Evolutionary conservation across 2,329 filamentous ascomycete genomes (phyloP), one percentile per base, ranked within the genome.

Genomic region (Anisogramma anomala): DNA sequence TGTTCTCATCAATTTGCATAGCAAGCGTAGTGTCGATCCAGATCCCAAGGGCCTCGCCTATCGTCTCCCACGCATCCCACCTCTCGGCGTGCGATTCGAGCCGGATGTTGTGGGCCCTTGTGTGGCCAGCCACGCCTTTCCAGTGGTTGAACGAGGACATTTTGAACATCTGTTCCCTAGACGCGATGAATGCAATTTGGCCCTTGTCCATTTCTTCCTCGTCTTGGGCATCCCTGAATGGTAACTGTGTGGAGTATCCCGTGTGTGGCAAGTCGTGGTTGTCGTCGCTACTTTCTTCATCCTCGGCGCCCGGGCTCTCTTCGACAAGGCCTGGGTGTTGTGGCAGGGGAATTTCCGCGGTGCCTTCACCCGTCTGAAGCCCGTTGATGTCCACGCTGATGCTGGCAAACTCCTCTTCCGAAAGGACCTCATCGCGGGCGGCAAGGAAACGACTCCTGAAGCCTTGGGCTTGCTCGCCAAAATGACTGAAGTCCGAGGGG

Each of bases 21-120:
- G 41, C 44, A 35, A 44, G 41, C 41, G 46, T 41, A 28, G 32
- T 58, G 11, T 54, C 55, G 38, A 60, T 60, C 70, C 71, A 74
- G 19, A 63, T 58, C 40, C 71, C 67, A 3, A 48, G 41, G 18
- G 43, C 44, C n/a, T 36, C 44, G 6, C 36, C 39, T n/a, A 47
- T 41, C 22, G 44, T 43, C 17, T 46, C 41, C 40, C 36, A 41
- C 3, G 36, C 37, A 15, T 48, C 46, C 43, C 43, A 48, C 23
- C 36, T 41, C 33, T 42, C 43, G 7, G 46, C 37, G 28, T 47
- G 45, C 7, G 46, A 30, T 23, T 44, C 36, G 11, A 40, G 19
- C 13, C 43, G 36, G 25, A 47, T 47, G 33, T 43, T 41, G 27
- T 36, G 26, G 7, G 20, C 25, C 23, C 39, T 41, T 14, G n/a